Base-by-base conservation (phyloP, 2,329 filamentous ascomycete genomes). In the Cladosporium sp. region DNA sequence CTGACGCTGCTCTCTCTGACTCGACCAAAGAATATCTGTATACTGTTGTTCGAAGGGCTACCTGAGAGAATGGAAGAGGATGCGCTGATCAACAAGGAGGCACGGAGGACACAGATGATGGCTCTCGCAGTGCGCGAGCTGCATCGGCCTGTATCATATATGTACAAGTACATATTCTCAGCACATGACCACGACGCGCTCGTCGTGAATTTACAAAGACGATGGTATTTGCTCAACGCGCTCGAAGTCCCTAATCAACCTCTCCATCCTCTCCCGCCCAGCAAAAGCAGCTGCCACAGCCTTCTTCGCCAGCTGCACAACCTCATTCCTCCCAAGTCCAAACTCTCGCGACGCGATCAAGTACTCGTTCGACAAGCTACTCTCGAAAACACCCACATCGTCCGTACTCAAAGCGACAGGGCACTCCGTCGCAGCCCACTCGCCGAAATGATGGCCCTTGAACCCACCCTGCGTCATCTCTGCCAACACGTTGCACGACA, bases 331-430 rank as follows among this genome's bases (percentile, higher is more conserved):
- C 28, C 59, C 64, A 11, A 93, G 74, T 0, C 69, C 66, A 62
- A 93, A 93, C 64, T 91, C 82, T 58, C 83, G 69, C 1, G 85
- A 83, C 3, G 86, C 85, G 2, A 93, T 78, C 7, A 76, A 72
- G 67, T 91, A 92, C 66, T 95, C 89, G 59, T 89, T 84, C 0
- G 86, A 90, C 3, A 91, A 69, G 0, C 81, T 76, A 63, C 86
- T 91, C 46, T 84, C 84, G 62, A 93, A 93, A 18, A 93, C 82
- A 2, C 87, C 89, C 9, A 92, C 85, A 62, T 93, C 87, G 64
- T 93, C 89, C 1, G 88, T 93, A 86, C 90, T 84, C 43, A 92
- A 72, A 4, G 82, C 81, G 42, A 92, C 77, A 3, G 79, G 76
- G 46, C 79, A 81, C 2, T 49, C 76, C 19, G 76, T 76, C 5